Evolutionary conservation across 148 eudicot genomes (phyloP).

Genomic region (Mesembryanthemum crystallinum): DNA sequence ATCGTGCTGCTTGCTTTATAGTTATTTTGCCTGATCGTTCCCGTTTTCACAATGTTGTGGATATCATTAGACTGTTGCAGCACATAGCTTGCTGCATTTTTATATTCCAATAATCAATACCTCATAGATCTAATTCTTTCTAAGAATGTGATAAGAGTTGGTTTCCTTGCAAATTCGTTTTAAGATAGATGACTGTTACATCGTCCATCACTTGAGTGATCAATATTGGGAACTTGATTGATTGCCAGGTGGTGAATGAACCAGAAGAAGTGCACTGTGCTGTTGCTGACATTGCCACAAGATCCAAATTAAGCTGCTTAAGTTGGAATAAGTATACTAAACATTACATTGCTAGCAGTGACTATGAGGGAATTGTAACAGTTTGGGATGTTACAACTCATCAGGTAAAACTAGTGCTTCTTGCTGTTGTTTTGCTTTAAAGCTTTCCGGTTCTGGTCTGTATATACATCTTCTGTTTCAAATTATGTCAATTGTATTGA

Average conservation of each 20-base stretch:
- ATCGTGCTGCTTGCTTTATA: background rate
- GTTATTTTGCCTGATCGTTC: background rate
- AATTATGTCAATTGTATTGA: conserved; percentile 9
- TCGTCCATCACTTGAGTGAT: background rate
- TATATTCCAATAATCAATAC: background rate
- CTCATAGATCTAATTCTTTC: background rate
- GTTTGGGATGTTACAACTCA: conserved; percentile 80
- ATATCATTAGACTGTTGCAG: background rate
- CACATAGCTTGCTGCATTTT: background rate
- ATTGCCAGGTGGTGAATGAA: conserved; percentile 61
- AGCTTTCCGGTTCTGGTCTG: background rate
- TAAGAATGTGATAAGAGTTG: background rate
- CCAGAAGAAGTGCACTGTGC: conserved; percentile 69
- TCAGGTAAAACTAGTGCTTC: conserved; percentile 47
- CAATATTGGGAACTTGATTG: conserved; percentile 3
- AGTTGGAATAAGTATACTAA: conserved; percentile 83
- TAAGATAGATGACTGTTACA: background rate
- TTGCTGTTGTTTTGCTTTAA: background rate
- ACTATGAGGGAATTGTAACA: conserved; percentile 81
- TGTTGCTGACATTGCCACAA: conserved; percentile 74
- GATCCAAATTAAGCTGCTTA: conserved; percentile 80
- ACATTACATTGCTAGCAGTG: conserved; percentile 77
- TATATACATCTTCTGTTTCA: background rate
- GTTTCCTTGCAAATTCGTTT: background rate
- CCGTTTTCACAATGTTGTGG: background rate